phyloP scores from a whole-genome alignment of 2,329 filamentous ascomycete species.

The Pseudomassariella vexata region DNA sequence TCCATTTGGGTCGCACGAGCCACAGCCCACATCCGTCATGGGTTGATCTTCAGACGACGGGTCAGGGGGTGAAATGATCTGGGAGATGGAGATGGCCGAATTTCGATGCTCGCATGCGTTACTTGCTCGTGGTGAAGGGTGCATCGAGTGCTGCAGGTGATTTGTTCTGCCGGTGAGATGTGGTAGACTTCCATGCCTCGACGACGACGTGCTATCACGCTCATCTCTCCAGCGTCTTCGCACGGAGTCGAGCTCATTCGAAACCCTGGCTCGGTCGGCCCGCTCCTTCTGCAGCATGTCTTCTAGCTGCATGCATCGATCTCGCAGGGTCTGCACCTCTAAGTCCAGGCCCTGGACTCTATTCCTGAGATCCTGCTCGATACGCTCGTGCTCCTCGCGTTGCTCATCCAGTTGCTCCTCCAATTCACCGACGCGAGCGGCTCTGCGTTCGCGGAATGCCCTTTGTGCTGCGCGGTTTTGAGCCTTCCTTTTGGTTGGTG shows the following conservation, averaged over 20 bases:
- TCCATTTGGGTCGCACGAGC: conserved; percentile 47
- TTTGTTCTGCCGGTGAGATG: conserved; percentile 15
- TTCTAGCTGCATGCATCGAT: conserved; percentile 57
- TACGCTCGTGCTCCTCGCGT: conserved; percentile 50
- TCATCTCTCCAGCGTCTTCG: conserved; percentile 18
- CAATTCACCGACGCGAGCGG: conserved; percentile 73
- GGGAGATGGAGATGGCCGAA: conserved; percentile 48
- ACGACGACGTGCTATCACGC: conserved; percentile 16
- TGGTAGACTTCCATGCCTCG: conserved; percentile 21
- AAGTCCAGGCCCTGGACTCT: conserved; percentile 54
- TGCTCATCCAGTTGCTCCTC: conserved; percentile 62
- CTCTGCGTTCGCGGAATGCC: conserved; percentile 81
- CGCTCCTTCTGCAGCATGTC: conserved; percentile 56
- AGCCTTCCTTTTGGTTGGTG: conserved; percentile 86
- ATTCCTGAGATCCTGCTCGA: conserved; percentile 51
- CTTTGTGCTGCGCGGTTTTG: conserved; percentile 92
- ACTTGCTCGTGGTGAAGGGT: conserved; percentile 19
- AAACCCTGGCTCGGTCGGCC: conserved; percentile 34
- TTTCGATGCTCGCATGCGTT: conserved; percentile 19
- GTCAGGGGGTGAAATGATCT: conserved; percentile 51
- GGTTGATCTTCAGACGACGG: conserved; percentile 22
- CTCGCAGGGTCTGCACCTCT: conserved; percentile 61
- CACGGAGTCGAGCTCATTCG: conserved; percentile 21
- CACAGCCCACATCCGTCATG: conserved; percentile 38
- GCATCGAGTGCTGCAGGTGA: conserved; percentile 14